phyloP scores from a whole-genome alignment of 2,329 filamentous ascomycete species.

The Calonectria leucothoes region DNA sequence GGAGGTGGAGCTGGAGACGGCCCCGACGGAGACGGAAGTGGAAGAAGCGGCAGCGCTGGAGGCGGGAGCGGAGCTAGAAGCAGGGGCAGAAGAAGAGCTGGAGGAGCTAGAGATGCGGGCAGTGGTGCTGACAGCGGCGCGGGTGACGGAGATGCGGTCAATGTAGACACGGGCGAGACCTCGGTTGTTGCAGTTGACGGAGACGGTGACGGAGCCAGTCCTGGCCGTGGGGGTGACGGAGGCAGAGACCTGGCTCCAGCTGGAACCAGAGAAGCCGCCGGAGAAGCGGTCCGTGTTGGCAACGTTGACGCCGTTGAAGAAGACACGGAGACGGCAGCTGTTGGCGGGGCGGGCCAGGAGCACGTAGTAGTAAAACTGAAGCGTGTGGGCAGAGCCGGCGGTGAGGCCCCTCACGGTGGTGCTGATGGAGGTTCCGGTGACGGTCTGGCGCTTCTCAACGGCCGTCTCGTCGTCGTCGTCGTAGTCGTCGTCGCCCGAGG shows the following conservation, averaged over 20 bases:
- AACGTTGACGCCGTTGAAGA: slow-evolving; percentile 3
- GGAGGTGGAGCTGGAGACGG: background rate
- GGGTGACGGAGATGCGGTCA: background rate
- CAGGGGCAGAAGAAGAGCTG: background rate
- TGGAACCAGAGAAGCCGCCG: background rate
- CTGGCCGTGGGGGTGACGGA: background rate
- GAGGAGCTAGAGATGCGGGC: background rate
- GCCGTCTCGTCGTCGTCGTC: background rate
- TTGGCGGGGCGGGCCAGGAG: background rate
- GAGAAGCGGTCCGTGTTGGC: slow-evolving; percentile 10
- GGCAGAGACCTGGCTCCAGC: background rate
- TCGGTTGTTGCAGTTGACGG: background rate
- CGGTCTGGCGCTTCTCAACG: background rate
- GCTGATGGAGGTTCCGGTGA: background rate
- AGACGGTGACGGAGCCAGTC: background rate
- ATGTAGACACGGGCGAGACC: background rate
- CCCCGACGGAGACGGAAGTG: too few species aligned
- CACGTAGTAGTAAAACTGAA: slow-evolving; percentile 10
- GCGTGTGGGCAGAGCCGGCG: background rate
- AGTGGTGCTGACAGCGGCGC: background rate
- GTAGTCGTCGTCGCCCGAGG: background rate
- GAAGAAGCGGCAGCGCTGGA: background rate
- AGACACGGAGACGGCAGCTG: slow-evolving; percentile 9
- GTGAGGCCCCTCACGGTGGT: background rate
- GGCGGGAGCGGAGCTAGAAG: background rate